Percentiles rank a stretch among this genome's conserved stretches.
Evolutionary conservation across 495 filamentous ascomycete genomes (phyloP).

Genomic region (Staphylotrichum longicolle): DNA sequence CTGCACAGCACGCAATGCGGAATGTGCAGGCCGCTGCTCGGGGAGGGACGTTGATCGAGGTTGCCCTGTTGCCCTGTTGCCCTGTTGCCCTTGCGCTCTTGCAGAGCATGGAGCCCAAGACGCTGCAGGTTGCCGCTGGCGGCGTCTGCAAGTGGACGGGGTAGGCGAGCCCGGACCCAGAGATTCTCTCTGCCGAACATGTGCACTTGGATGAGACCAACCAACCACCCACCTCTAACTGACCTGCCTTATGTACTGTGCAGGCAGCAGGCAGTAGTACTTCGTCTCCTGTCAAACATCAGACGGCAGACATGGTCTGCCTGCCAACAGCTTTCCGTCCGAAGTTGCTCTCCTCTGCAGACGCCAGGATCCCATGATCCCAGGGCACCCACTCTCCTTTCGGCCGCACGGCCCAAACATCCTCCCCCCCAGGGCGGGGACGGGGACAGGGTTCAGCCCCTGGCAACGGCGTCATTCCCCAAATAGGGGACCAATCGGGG

Average conservation of each 20-base stretch:
- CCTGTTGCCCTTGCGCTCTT: too few species aligned
- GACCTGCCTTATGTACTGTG: too few species aligned
- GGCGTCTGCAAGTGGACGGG: not conserved
- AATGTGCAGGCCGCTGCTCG: too few species aligned
- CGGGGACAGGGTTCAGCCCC: constrained; percentile 5
- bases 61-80: too few species aligned
- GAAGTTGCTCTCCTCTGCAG: not conserved
- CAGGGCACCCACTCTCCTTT: constrained; percentile 18
- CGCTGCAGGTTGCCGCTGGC: constrained; percentile 6
- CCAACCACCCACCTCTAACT: too few species aligned
- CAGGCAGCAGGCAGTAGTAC: too few species aligned
- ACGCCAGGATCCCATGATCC: not conserved
- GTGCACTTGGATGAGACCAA: too few species aligned
- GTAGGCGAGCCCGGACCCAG: not conserved
- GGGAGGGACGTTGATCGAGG: too few species aligned
- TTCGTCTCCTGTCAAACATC: too few species aligned
- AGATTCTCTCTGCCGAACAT: too few species aligned
- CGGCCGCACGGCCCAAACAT: constrained; percentile 27
- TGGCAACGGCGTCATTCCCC: not conserved
- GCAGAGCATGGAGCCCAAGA: not conserved
- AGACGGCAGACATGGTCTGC: not conserved
- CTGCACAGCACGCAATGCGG: not conserved
- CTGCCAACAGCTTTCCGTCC: not conserved
- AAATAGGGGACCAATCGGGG: constrained; percentile 9
- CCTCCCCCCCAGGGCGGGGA: not conserved